Base-by-base conservation (phyloP, 1,284 basidiomycete species). In the Coniophora puteana region DNA sequence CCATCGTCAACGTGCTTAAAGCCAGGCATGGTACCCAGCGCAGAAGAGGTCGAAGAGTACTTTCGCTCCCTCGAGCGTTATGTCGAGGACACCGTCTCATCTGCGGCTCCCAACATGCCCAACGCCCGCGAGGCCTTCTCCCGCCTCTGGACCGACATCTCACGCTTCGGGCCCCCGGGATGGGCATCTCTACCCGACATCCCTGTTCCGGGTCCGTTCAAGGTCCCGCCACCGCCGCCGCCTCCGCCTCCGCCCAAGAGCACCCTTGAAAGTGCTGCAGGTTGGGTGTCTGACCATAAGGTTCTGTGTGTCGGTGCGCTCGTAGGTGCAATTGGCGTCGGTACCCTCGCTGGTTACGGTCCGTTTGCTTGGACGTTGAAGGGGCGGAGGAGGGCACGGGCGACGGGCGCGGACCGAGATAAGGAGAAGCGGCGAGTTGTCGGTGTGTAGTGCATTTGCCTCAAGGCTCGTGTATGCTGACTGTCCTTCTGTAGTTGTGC, bases 91-190 rank as follows among this genome's bases (percentile, higher is more conserved):
- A 78, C 83, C 3, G 55, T 84, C n/a, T 66, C 72, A 18, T 66
- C 73, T 22, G 78, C 75, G 8, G 71, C 77, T 3, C 70, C 76
- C 23, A 77, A 79, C 51, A 61, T 87, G 38, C 77, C 79, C 23
- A 76, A 69, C 49, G 65, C 89, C 38, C 73, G 76, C 39, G 78
- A 84, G 46, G 73, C 76, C 16, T 61, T 83, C n/a, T 72, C 80
- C 49, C 74, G 80, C 30, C 68, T 89, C 41, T 89, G 83, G 82
- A 64, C 77, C 20, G 87, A 90, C 55, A 77, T 90, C 49, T 74
- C 83, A 36, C 79, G 87, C 38, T 89, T 85, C 59, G 85, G 87
- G 20, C 87, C 85, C 16, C 70, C 73, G 42, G 69, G 64, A 22
- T 49, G 85, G 38, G 74, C 81, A n/a, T 63, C 73, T 37, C 69